Conservation (phyloP, 1,284 basidiomycete genomes). For the Tylopilus sp. region DNA sequence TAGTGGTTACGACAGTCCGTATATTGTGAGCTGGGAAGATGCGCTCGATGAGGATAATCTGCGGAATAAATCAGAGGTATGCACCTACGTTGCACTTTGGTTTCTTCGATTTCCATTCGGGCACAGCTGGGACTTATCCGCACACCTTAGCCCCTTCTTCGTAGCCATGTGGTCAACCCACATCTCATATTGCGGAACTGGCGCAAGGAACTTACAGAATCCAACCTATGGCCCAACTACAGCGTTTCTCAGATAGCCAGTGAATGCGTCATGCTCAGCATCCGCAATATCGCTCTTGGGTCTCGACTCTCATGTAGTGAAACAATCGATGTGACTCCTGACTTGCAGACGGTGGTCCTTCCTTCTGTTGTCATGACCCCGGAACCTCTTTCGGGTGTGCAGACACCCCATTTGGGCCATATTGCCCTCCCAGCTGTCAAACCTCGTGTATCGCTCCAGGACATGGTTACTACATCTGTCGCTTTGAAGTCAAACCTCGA, state of each 20-base stretch:
- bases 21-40: conserved; percentile 59
- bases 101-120: not conserved
- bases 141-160: conserved; percentile 54
- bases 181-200: conserved; percentile 65
- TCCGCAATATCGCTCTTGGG: conserved; percentile 51
- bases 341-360: conserved; percentile 1
- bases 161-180: conserved; percentile 73
- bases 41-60: conserved; percentile 70
- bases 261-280: conserved; percentile 68
- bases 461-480: conserved; percentile 66
- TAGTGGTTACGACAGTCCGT: conserved; percentile 50
- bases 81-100: conserved; percentile 10
- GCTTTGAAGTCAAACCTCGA: conserved; percentile 65
- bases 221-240: conserved; percentile 65
- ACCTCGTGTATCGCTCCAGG: conserved; percentile 58
- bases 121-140: conserved; percentile 6
- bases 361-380: conserved; percentile 12
- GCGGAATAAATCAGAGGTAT: conserved; percentile 62
- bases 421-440: conserved; percentile 27
- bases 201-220: conserved; percentile 57
- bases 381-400: conserved; percentile 18
- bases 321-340: conserved; percentile 2
- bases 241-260: conserved; percentile 65
- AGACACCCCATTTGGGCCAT: conserved; percentile 28
- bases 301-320: conserved; percentile 31